Conservation (phyloP, 2,329 filamentous ascomycete genomes). For the Cladobotryum protrusum region DNA sequence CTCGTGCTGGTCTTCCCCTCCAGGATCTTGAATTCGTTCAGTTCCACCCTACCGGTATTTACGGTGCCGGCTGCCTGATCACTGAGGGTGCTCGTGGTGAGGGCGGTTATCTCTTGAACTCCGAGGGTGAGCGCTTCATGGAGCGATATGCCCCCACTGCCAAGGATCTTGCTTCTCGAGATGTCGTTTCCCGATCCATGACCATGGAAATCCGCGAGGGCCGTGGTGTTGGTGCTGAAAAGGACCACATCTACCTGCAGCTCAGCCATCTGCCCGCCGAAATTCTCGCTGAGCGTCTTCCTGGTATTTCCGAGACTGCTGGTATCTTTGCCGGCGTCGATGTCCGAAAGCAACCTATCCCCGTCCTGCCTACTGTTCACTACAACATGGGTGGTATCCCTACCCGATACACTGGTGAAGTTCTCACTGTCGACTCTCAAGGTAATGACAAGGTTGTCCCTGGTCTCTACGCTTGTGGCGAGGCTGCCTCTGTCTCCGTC, state of each 20-base stretch:
- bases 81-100: slow-evolving; percentile 97
- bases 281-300: slow-evolving; percentile 90
- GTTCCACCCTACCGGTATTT: slow-evolving; percentile 99
- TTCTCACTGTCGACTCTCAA: slow-evolving; percentile 76
- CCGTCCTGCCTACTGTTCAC: slow-evolving; percentile 92
- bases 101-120: slow-evolving; percentile 96
- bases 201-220: slow-evolving; percentile 97
- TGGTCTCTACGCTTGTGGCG: slow-evolving; percentile 92
- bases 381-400: slow-evolving; percentile 99
- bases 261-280: slow-evolving; percentile 90
- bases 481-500: slow-evolving; percentile 95
- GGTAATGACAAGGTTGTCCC: slow-evolving; percentile 92
- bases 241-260: slow-evolving; percentile 98
- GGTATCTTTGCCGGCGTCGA: slow-evolving; percentile 97
- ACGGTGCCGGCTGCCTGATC: slow-evolving; percentile 95
- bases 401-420: slow-evolving; percentile 94
- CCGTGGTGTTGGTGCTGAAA: slow-evolving; percentile 91
- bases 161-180: slow-evolving; percentile 93
- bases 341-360: slow-evolving; percentile 93
- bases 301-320: slow-evolving; percentile 97
- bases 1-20: slow-evolving; percentile 93
- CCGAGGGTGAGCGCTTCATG: slow-evolving; percentile 98
- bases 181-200: slow-evolving; percentile 97
- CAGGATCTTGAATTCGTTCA: slow-evolving; percentile 99
- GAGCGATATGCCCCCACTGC: slow-evolving; percentile 96